These are phyloP conservation scores for Sequoiadendron giganteum DNA, from an alignment of 75 land plant species.

Conservation along the genomic window DNA sequence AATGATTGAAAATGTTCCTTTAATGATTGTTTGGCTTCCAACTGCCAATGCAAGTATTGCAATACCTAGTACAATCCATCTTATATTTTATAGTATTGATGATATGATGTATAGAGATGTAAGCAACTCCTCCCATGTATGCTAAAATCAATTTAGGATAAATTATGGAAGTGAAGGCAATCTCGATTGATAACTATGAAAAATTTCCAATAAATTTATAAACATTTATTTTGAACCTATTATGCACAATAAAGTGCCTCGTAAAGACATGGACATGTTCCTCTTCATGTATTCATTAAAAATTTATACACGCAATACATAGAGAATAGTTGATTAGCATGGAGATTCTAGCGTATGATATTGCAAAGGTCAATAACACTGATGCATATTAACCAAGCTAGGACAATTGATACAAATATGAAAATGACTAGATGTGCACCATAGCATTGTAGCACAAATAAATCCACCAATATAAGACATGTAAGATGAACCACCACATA, in stretches of 20 bases:
- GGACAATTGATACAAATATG: slow-evolving; percentile 46
- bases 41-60: slow-evolving; percentile 66
- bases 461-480: slow-evolving; percentile 37
- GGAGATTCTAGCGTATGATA: slow-evolving; percentile 36
- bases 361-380: slow-evolving; percentile 39
- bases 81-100: slow-evolving; percentile 25
- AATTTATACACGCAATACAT: slow-evolving; percentile 42
- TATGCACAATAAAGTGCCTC: slow-evolving; percentile 50
- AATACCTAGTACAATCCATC: slow-evolving; percentile 68
- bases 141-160: background rate
- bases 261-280: slow-evolving; percentile 40
- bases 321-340: slow-evolving; percentile 33
- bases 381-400: slow-evolving; percentile 46
- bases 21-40: slow-evolving; percentile 74
- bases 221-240: slow-evolving; percentile 22
- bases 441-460: slow-evolving; percentile 49
- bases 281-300: slow-evolving; percentile 37
- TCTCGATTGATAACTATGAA: background rate
- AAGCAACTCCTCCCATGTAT: slow-evolving; percentile 64
- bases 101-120: slow-evolving; percentile 32
- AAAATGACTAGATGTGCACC: slow-evolving; percentile 39
- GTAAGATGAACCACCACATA: slow-evolving; percentile 37
- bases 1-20: slow-evolving; percentile 66
- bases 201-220: background rate
- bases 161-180: no score